Conservation (phyloP, 441 rosid species). For the Erodium chrysanthum region DNA sequence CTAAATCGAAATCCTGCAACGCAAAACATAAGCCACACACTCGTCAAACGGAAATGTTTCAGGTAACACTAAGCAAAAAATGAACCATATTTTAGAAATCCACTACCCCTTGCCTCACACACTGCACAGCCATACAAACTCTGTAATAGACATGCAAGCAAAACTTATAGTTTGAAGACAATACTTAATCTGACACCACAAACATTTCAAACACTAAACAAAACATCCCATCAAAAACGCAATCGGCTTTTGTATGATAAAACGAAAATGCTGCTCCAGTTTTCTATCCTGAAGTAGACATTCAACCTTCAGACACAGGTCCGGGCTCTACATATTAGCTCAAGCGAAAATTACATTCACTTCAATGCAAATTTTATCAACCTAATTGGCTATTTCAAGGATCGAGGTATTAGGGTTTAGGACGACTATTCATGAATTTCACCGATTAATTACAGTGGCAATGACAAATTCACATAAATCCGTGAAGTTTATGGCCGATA, state of each 20-base stretch:
- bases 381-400: neutral
- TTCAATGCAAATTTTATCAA: neutral
- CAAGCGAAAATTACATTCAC: neutral
- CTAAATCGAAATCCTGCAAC: slow-evolving; percentile 23
- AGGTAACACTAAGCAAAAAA: neutral
- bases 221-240: neutral
- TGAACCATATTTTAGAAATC: neutral
- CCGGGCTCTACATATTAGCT: neutral
- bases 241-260: neutral
- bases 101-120: neutral
- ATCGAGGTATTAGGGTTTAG: neutral
- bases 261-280: neutral
- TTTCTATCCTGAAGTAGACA: neutral
- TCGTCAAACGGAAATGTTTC: neutral
- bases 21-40: slow-evolving; percentile 12
- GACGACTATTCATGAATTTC: neutral
- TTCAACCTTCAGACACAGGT: neutral
- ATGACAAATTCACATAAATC: neutral
- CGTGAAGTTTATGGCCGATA: neutral
- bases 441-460: neutral
- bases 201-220: too few species aligned
- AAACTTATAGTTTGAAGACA: neutral
- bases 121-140: neutral
- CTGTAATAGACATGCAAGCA: neutral
- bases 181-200: too few species aligned